Base-by-base conservation (phyloP, 2,329 filamentous ascomycete genomes). In the Leptographium flavum region DNA sequence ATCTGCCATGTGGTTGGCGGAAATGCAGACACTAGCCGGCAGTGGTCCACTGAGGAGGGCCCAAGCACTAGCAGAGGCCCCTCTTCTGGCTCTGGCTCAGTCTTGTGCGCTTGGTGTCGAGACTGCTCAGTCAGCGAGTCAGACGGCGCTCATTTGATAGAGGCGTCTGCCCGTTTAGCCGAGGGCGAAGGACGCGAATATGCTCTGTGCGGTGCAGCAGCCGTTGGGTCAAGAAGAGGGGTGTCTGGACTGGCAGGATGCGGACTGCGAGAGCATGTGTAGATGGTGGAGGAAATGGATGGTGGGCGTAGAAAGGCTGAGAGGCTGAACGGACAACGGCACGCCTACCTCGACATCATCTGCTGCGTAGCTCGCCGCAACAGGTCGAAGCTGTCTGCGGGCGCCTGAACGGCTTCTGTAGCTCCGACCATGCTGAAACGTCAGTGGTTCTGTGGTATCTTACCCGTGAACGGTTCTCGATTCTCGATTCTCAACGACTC, bases 301-400 rank as follows among this genome's bases (percentile, higher is more conserved):
- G 30, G 5, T n/a, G n/a, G 30, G 15, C 10, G 30, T 14, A 11
- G 21, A 17, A 21, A 19, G 6, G 10, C 17, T 11, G 11, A 17
- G n/a, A 11, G 11, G 14, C 4, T 36, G 33, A 17, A 19, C 11
- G 9, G 17, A 19, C n/a, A 13, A 21, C 22, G 8, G 9, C 5
- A 13, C 47, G 69, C 73, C 59, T 69, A 76, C 73, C 65, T 77
- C 62, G 73, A 76, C 66, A 71, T 70, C 69, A 78, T 72, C 53
- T 70, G 70, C 56, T 77, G 73, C n/a, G 74, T 79, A 50, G 74
- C 74, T 58, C 73, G 67, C 56, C 71, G 66, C 51, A 79, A 59
- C 53, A 79, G 63, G 60, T 79, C 74, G 54, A 70, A 74, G 52
- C 42, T 46, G 39, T 46, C 38, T 9, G 45, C 30, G 14, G 69